These are phyloP conservation scores for Rhodotorula glutinis DNA, from an alignment of 1,284 basidiomycete genomes.

Conservation along the genomic window DNA sequence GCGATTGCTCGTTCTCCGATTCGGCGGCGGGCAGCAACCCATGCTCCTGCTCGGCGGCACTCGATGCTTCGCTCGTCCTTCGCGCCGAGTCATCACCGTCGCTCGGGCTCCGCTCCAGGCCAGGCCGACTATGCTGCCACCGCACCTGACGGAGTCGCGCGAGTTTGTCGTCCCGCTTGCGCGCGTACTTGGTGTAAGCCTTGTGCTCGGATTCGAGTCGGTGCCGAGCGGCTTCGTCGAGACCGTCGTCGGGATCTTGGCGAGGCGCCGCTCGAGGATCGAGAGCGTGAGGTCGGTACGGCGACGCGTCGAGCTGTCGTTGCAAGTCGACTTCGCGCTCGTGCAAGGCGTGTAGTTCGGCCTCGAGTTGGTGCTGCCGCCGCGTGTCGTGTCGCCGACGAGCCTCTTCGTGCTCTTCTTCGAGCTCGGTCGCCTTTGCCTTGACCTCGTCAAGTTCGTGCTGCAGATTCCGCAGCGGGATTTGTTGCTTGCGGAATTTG, in stretches of 20 bases:
- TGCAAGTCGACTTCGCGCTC: background rate
- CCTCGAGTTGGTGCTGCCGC: background rate
- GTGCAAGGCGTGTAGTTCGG: background rate
- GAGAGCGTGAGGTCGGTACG: too few species aligned
- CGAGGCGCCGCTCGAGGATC: too few species aligned
- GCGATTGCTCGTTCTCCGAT: too few species aligned
- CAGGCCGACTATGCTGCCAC: too few species aligned
- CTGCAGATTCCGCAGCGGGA: background rate
- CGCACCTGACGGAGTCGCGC: too few species aligned
- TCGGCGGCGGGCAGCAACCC: too few species aligned
- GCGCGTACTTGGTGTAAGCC: background rate
- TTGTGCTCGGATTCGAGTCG: too few species aligned
- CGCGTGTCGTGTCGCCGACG: background rate
- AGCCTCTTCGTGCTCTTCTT: background rate
- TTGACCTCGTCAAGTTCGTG: background rate
- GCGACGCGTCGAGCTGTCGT: background rate
- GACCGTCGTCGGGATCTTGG: too few species aligned
- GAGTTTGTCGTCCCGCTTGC: background rate
- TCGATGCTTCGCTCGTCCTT: background rate
- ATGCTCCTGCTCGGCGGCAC: too few species aligned
- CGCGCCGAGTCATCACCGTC: background rate
- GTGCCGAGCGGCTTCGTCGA: too few species aligned
- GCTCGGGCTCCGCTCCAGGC: too few species aligned
- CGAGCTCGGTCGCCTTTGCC: background rate
- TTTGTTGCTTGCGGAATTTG: background rate